Percentiles rank a stretch among this genome's conserved stretches.
Conservation (phyloP, 2,329 filamentous ascomycete genomes). For the Zarea fungicola region DNA sequence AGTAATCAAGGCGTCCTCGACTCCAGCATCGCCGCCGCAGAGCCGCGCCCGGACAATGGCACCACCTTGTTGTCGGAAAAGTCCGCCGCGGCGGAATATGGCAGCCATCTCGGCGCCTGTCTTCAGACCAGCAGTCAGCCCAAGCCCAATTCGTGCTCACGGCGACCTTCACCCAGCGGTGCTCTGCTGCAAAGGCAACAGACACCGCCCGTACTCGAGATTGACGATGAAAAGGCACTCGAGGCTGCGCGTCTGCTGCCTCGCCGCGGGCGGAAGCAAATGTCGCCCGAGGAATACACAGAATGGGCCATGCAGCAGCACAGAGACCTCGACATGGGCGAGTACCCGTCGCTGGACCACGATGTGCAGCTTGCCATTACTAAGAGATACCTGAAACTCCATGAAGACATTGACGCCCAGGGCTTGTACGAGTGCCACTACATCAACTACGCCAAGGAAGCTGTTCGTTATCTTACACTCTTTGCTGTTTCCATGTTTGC, state of each 20-base stretch:
- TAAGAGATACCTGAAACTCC: constrained; percentile 49
- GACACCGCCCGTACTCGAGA: not conserved
- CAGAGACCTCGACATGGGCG: constrained; percentile 27
- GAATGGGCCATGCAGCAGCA: constrained; percentile 31
- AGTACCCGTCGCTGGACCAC: constrained; percentile 50
- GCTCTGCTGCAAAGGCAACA: not conserved
- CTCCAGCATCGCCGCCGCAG: not conserved
- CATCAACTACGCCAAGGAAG: constrained; percentile 53
- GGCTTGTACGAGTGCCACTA: constrained; percentile 57
- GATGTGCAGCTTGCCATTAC: constrained; percentile 50
- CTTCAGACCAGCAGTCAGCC: constrained; percentile 9
- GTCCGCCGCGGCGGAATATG: not conserved
- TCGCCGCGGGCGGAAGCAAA: constrained; percentile 7
- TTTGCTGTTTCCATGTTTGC: constrained; percentile 44
- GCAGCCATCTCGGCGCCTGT: too few relatives aligned
- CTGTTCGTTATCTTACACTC: constrained; percentile 46
- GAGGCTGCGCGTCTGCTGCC: constrained; percentile 4
- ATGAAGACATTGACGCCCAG: constrained; percentile 47
- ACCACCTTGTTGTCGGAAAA: not conserved
- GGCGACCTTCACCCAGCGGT: constrained; percentile 7
- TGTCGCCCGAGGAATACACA: constrained; percentile 25
- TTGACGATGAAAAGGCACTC: constrained; percentile 1
- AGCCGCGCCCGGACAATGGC: not conserved
- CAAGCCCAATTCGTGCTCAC: not conserved
- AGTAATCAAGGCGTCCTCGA: not conserved